These are phyloP conservation scores for Ogataea allantospora DNA, from an alignment of 805 yeast species.

Conservation along the genomic window DNA sequence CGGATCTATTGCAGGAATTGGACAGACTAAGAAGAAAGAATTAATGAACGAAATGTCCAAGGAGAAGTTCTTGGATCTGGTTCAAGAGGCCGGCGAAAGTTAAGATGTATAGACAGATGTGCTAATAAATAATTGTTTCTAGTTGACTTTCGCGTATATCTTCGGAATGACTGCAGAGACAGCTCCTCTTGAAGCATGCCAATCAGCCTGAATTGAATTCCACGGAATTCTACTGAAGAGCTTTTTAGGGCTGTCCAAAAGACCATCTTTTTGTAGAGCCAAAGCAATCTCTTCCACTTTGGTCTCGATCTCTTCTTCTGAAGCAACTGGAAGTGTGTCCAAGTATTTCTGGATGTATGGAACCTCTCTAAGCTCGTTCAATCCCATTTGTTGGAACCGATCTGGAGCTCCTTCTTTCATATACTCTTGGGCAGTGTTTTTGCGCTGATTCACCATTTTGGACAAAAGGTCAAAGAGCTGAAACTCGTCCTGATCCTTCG, in stretches of 20 bases:
- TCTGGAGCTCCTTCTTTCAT: constrained; percentile 40
- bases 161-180: constrained; percentile 31
- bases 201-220: constrained; percentile 33
- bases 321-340: constrained; percentile 36
- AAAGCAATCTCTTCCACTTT: constrained; percentile 32
- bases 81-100: constrained; percentile 67
- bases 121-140: constrained; percentile 3
- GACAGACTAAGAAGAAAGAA: constrained; percentile 51
- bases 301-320: constrained; percentile 33
- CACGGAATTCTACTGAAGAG: constrained; percentile 36
- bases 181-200: constrained; percentile 36
- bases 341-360: constrained; percentile 36
- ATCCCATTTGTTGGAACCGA: constrained; percentile 37
- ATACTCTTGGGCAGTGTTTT: constrained; percentile 38
- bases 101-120: constrained; percentile 3
- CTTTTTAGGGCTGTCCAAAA: constrained; percentile 25
- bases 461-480: constrained; percentile 32
- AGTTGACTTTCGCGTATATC: constrained; percentile 22
- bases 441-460: constrained; percentile 42
- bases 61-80: constrained; percentile 85
- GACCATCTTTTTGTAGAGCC: constrained; percentile 25
- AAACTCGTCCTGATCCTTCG: constrained; percentile 31
- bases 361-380: constrained; percentile 39
- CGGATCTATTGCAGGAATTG: constrained; percentile 59
- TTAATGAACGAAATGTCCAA: constrained; percentile 78